Evolutionary conservation across 2,329 filamentous ascomycete genomes (phyloP), one percentile per base, ranked within the genome.

Genomic region (Colletotrichum sp.): DNA sequence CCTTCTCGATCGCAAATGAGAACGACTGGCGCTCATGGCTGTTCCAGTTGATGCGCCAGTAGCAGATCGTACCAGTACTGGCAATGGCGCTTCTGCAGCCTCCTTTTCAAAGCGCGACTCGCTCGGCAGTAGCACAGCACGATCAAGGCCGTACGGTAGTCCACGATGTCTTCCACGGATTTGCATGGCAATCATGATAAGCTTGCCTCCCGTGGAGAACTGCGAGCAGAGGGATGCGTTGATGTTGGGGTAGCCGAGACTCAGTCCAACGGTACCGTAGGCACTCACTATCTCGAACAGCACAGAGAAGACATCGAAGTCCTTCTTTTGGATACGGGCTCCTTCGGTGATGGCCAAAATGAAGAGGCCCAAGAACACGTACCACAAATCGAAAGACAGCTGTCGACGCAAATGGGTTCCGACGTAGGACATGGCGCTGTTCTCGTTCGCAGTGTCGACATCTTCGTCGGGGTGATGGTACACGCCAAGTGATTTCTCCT

Each of bases 371-470:
- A 98, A 83, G 80, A 98, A 98, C 72, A 99, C 93, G 79, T 95
- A 99, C 97, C 97, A 99, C 83, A 99, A 83, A 84, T 99, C 97
- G 85, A 99, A 99, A 68, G 95, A 98, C 43, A 99, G 90, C 83
- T 99, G 97, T 61, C 94, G 92, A 47, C 97, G 94, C 82, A 99
- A 89, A 90, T 99, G 97, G 66, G 94, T 93, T 4, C 95, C 94
- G 66, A 99, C 93, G 78, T 98, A 98, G 74, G 93, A 96, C 58
- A 95, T 90, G 57, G 93, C 90, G 47, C 86, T 89, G 29, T 88
- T 88, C 16, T 90, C 87, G 3, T 82, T 80, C n/a, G 88, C 86
- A 2, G 90, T 86, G 6, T 87, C 85, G 5, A 86, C 81, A 1
- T 85, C 82, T 54, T 89, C 87, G 43, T 85, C 80, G n/a, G 84